A percentile compares a stretch with the other conserved stretches of the same genome.
Conservation (phyloP, 2,329 filamentous ascomycete genomes). For the Leptographium galeiforme region DNA sequence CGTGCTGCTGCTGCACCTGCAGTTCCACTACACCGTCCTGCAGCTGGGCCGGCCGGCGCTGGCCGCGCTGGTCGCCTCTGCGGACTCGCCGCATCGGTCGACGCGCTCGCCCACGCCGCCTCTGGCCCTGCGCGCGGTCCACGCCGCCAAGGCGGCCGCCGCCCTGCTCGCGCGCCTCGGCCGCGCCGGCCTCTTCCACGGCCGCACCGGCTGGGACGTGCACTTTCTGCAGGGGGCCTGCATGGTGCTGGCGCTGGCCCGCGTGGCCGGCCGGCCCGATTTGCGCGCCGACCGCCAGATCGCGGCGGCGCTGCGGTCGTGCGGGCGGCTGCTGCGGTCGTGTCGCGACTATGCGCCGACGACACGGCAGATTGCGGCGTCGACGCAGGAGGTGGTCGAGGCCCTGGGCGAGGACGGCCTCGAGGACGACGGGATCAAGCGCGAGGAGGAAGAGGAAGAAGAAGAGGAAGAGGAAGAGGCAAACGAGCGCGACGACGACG, state of each 20-base stretch:
- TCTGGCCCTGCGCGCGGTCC: background rate
- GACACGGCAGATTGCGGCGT: slow-evolving; percentile 9
- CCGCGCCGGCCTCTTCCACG: slow-evolving; percentile 8
- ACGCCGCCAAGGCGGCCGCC: slow-evolving; percentile 8
- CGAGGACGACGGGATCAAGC: background rate
- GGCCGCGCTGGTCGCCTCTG: slow-evolving; percentile 8
- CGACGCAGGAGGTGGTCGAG: slow-evolving; percentile 9
- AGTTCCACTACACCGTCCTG: slow-evolving; percentile 15
- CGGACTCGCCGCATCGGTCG: background rate
- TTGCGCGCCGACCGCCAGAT: slow-evolving; percentile 4
- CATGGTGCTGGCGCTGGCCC: slow-evolving; percentile 11
- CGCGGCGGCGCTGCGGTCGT: slow-evolving; percentile 4
- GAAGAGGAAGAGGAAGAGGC: background rate
- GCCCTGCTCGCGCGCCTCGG: slow-evolving; percentile 8
- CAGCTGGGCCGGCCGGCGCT: slow-evolving; percentile 18
- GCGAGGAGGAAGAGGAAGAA: background rate
- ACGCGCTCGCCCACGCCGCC: slow-evolving; percentile 1
- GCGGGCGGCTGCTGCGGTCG: slow-evolving; percentile 7
- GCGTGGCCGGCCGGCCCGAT: slow-evolving; percentile 5
- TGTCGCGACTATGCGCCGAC: slow-evolving; percentile 11
- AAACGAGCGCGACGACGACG: background rate
- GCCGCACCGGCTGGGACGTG: slow-evolving; percentile 12
- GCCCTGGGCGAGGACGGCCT: slow-evolving; percentile 1
- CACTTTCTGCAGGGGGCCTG: slow-evolving; percentile 10
- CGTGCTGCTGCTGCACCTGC: slow-evolving; percentile 15